Evolutionary conservation across 1,139 yeast genomes (phyloP).

Genomic region (Candida frijolesensis): DNA sequence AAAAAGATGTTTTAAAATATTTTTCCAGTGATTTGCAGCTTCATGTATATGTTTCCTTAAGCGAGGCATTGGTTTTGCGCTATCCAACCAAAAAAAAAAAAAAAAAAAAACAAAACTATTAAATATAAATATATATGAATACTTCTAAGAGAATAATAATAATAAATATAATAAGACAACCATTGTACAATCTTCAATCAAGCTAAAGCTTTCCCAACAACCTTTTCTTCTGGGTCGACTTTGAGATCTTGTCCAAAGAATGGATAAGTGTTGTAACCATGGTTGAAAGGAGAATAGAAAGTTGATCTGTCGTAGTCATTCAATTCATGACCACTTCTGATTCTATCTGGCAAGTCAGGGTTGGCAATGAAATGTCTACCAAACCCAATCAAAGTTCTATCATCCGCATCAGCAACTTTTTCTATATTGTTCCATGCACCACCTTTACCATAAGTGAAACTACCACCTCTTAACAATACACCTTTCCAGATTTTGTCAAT

Average conservation of each 20-base stretch:
- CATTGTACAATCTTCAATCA: not conserved
- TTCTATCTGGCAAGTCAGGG: slow-evolving; percentile 53
- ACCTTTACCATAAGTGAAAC: slow-evolving; percentile 30
- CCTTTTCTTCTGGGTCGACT: slow-evolving; percentile 19
- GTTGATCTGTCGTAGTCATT: slow-evolving; percentile 28
- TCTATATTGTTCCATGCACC: slow-evolving; percentile 19
- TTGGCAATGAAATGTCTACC: slow-evolving; percentile 53
- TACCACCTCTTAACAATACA: slow-evolving; percentile 48
- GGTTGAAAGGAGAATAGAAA: slow-evolving; percentile 24
- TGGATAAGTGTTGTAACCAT: slow-evolving; percentile 29
- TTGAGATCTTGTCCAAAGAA: slow-evolving; percentile 14
- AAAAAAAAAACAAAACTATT: too few species aligned
- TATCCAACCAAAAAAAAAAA: too few species aligned
- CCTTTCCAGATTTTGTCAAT: slow-evolving; percentile 51
- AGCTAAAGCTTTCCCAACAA: slow-evolving; percentile 15
- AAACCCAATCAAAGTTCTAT: slow-evolving; percentile 45
- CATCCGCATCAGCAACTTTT: slow-evolving; percentile 31
- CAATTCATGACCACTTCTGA: slow-evolving; percentile 43
- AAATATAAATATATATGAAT: not conserved
- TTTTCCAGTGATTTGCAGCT: too few species aligned
- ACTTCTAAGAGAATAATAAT: not conserved
- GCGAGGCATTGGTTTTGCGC: too few species aligned
- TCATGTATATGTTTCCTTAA: too few species aligned
- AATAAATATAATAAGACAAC: not conserved
- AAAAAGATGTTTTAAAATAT: too few species aligned